These are phyloP conservation scores for Ceriops decandra DNA, from an alignment of 345 rosid species.

Conservation along the genomic window DNA sequence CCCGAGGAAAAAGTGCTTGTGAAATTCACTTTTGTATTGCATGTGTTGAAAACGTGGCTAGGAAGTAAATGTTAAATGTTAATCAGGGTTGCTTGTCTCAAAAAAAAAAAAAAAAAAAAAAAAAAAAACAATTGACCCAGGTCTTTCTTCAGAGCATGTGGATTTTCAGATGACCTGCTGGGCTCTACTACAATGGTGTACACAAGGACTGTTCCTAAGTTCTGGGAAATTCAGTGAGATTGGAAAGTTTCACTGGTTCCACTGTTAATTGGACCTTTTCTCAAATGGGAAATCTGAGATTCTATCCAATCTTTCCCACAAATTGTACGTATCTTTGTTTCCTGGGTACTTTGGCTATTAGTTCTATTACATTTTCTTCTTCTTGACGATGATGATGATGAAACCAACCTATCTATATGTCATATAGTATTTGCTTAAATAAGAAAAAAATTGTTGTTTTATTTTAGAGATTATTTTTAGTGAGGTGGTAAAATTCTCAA, in stretches of 20 bases:
- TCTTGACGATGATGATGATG: too few species aligned
- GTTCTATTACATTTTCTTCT: too few species aligned
- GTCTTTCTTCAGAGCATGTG: slow-evolving; percentile 80
- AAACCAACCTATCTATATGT: too few species aligned
- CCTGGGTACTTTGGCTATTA: too few species aligned
- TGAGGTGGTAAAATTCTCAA: too few species aligned
- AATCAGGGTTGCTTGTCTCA: neutral
- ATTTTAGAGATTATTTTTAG: too few species aligned
- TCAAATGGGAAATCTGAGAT: too few species aligned
- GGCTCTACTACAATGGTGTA: slow-evolving; percentile 87
- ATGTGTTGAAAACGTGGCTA: neutral
- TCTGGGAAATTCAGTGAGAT: slow-evolving; percentile 19
- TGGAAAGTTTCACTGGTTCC: slow-evolving; percentile 40
- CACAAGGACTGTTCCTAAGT: slow-evolving; percentile 37
- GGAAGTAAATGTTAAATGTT: neutral
- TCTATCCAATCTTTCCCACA: too few species aligned
- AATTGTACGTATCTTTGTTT: too few species aligned
- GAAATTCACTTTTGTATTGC: neutral
- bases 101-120: neutral
- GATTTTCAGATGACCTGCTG: slow-evolving; percentile 76
- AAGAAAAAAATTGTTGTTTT: too few species aligned
- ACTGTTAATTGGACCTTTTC: neutral
- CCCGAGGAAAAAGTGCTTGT: neutral
- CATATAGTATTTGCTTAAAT: too few species aligned
- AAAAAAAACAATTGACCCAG: slow-evolving; percentile 26